phyloP scores from a whole-genome alignment of 2,329 filamentous ascomycete genomes.

The Tricladium varicosporioides region DNA sequence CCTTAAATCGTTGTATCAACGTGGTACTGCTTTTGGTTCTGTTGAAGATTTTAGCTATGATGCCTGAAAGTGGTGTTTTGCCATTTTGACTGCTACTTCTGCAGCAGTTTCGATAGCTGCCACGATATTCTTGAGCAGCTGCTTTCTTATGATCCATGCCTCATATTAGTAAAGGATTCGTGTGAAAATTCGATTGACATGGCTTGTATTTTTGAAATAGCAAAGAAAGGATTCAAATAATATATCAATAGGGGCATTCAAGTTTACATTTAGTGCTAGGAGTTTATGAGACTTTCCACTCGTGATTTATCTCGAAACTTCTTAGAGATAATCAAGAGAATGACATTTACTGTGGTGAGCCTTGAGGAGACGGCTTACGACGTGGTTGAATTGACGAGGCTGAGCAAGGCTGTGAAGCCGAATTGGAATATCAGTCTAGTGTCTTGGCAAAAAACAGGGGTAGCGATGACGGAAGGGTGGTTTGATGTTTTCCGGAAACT shows the following conservation, averaged over 20 bases:
- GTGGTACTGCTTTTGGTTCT: constrained; percentile 15
- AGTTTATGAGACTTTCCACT: no score
- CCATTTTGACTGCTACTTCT: constrained; percentile 5
- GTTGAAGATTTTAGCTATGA: constrained; percentile 18
- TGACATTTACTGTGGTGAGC: no score
- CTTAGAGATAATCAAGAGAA: no score
- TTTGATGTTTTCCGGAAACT: background rate
- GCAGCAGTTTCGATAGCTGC: constrained; percentile 17
- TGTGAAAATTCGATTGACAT: no score
- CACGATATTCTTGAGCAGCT: background rate
- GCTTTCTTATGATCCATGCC: no score
- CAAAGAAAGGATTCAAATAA: no score
- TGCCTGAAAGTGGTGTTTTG: constrained; percentile 8
- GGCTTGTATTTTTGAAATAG: no score
- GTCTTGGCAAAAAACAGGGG: background rate
- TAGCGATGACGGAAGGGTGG: background rate
- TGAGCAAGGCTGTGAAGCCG: background rate
- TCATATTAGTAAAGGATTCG: no score
- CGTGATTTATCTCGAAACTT: no score
- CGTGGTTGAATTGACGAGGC: background rate
- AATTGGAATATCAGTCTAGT: background rate
- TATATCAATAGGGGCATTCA: no score
- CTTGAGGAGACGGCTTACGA: background rate
- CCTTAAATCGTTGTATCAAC: constrained; percentile 12
- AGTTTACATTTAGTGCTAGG: no score